Base-by-base conservation (phyloP, 139 green algal species). In the Trebouxia sp. region DNA sequence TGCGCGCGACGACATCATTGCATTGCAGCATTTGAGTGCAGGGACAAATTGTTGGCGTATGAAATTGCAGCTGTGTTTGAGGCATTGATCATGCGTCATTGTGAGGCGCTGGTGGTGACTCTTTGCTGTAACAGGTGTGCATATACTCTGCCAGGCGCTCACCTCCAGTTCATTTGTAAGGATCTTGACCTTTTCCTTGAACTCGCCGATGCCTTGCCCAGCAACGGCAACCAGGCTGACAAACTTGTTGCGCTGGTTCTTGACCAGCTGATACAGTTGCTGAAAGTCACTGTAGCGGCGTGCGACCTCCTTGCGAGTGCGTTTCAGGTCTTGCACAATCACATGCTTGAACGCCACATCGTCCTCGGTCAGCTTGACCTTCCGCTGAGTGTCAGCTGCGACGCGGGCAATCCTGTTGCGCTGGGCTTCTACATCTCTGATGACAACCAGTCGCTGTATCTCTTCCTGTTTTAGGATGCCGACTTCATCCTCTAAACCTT, bases 201-300 rank as follows among this genome's bases (percentile, higher is more conserved):
- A 93, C 82, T 96, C 92, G 0, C 85, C 88, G 15, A 85, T 88
- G 42, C 76, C 83, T 83, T 96, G 92, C 26, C 82, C 84, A 35
- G 88, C 86, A n/a, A 86, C 84, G 83, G 89, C 84, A 39, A 93
- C 92, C 58, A 95, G 85, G 80, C 89, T 92, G 32, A 94, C 90
- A 79, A 91, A 95, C 85, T 93, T 94, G 86, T 94, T 95, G 32
- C 91, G 87, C 89, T 97, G 92, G 80, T 93, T 94, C 85, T 92
- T 93, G 26, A 96, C 92, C 78, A 95, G 82, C 75, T 94, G 85
- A 83, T 94, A 95, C 53, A 95, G 89, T 82, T 93, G 91, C 76
- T 92, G 80, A 83, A 92, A 94, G 79, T 95, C 92, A 6, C 83
- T 77, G 43, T 91, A 86, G 6, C 87, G 86, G 0, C 41, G 11